Base-by-base conservation (phyloP, 1,284 basidiomycete genomes). In the Testicularia cyperi region DNA sequence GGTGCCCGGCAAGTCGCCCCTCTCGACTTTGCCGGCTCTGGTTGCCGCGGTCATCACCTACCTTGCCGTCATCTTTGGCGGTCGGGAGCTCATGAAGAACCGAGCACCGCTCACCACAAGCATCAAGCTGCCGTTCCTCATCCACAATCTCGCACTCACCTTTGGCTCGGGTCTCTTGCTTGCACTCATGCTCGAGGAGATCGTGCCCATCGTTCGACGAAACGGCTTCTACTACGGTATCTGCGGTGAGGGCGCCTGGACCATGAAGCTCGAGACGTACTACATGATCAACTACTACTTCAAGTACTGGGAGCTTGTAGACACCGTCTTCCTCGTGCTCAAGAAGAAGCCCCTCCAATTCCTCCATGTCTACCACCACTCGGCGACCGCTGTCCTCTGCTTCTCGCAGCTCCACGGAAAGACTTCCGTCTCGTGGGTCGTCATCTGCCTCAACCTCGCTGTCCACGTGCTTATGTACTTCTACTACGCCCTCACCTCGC, bases 311-410 rank as follows among this genome's bases (percentile, higher is more conserved):
- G 92, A 97, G 80, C 84, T 96, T 48, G 78, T 94, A 56, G 94
- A 97, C 82, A 96, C 94, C 6, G 83, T 95, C 62, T 97, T 97
- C 83, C 85, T 98, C 66, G 89, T 90, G n/a, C 80, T 94, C 72
- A 97, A 96, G 84, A 96, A 96, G 83, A 96, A 97, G 80, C 90
- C 90, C 21, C 82, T 97, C 42, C 34, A 88, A 52, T 97, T 97
- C 81, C 81, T 98, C 62, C 94, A 98, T 78, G 92, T 97, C 68
- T 97, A 95, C 82, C 94, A 97, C 79, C 94, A 97, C 81, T 90
- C 92, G 56, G 94, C 92, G n/a, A 97, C 94, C 45, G 94, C 94
- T 49, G 79, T 94, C 43, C 82, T 98, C 53, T 97, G 94, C 81
- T 97, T 86, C 78, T 86, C 86, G 45, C 92, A 98, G 80, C 82